Evolutionary conservation across 352 stramenopile species (phyloP).

Genomic region (Pythium graminicola): DNA sequence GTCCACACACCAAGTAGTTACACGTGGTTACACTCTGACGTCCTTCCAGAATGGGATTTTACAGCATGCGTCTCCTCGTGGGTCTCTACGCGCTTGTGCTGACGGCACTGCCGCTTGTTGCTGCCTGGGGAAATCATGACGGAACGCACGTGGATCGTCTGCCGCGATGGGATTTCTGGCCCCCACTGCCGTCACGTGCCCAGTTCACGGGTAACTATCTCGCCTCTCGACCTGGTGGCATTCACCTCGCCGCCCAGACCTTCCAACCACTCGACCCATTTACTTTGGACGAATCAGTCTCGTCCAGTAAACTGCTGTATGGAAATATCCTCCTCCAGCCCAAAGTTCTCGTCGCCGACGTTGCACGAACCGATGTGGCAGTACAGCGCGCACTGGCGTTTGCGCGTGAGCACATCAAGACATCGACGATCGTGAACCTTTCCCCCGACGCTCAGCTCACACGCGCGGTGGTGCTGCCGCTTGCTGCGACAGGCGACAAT

Average conservation of each 20-base stretch:
- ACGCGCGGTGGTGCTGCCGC: conserved; percentile 32
- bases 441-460: conserved; percentile 32
- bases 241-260: conserved; percentile 35
- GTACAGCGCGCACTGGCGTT: conserved; percentile 43
- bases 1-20: too few species aligned
- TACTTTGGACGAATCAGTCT: conserved; percentile 21
- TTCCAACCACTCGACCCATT: conserved; percentile 66
- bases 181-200: conserved; percentile 31
- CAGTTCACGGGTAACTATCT: conserved; percentile 60
- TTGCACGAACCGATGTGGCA: conserved; percentile 26
- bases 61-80: background rate
- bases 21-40: too few species aligned
- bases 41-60: conserved; percentile 1
- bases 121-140: background rate
- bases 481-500: conserved; percentile 64
- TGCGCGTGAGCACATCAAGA: conserved; percentile 34
- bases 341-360: conserved; percentile 22
- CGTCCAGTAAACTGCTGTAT: conserved; percentile 46
- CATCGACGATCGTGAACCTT: conserved; percentile 30
- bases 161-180: conserved; percentile 63
- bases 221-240: conserved; percentile 38
- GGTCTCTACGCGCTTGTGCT: background rate
- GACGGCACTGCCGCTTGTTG: background rate
- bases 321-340: conserved; percentile 51
- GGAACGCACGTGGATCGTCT: conserved; percentile 3